Base-by-base conservation (phyloP, 495 filamentous ascomycete species). In the Elasticomyces elasticus region DNA sequence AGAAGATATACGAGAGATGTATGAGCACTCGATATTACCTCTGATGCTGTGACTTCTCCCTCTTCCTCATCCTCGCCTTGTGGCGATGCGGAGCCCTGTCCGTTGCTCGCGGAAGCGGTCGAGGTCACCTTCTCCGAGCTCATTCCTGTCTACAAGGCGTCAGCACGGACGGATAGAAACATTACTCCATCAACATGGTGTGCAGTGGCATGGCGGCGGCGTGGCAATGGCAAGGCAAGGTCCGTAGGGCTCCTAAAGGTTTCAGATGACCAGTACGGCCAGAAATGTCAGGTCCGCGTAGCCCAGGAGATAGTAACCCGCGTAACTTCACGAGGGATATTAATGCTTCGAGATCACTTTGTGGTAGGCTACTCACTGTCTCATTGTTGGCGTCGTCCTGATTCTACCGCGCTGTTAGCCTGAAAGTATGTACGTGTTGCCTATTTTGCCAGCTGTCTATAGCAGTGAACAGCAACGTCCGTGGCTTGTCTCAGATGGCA, bases 331-430 rank as follows among this genome's bases (percentile, higher is more conserved):
- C 35, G 7, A 7, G 7, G 30, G 35, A 40, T 15, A 17, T 40
- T 13, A 40, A 4, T 5, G 35, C 13, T 5, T 40, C n/a, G n/a
- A n/a, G n/a, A n/a, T 4, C 35, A 5, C 19, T 22, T 17, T 15
- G 23, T 33, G 5, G 6, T 41, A 11, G 15, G 9, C 12, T 47
- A 54, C 52, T 54, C 52, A 54, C 52, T 48, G 30, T 38, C 23
- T 33, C 25, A 15, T 13, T 19, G 13, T 47, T 25, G 37, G 12
- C 52, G 11, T 30, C 24, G 15, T 17, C n/a, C 38, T 22, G 41
- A 37, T 54, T 31, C 52, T 54, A 54, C 28, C 7, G 22, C 12
- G 41, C 42, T 54, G 42, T 54, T 43, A 54, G 52, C 52, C 23
- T 31, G 52, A 23, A 47, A 40, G 13, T 17, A 15, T 13, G 13